phyloP scores from a whole-genome alignment of 1,284 basidiomycete genomes.

The Trametes pubescens region DNA sequence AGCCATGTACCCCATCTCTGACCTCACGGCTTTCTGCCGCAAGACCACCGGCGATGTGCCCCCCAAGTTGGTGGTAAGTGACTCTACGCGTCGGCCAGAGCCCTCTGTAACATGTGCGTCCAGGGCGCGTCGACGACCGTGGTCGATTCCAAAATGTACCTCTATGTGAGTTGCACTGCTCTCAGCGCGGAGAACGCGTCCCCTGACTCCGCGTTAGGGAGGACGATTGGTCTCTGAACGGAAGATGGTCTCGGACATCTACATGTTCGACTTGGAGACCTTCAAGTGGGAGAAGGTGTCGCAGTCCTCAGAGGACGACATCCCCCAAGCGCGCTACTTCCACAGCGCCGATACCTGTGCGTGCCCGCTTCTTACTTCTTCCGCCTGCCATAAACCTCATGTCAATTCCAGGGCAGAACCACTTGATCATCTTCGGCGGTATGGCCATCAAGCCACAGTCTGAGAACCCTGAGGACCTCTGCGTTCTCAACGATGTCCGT shows the following conservation, averaged over 20 bases:
- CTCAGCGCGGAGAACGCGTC: conserved; percentile 11
- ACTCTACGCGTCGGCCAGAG: conserved; percentile 1
- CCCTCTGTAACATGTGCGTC: conserved; percentile 18
- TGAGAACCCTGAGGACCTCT: conserved; percentile 73
- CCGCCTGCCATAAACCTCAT: conserved; percentile 22
- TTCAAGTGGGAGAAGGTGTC: conserved; percentile 80
- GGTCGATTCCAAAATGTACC: conserved; percentile 83
- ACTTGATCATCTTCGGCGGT: conserved; percentile 91
- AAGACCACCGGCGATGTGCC: conserved; percentile 89
- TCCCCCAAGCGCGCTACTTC: conserved; percentile 86
- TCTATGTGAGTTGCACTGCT: conserved; percentile 69
- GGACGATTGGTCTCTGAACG: conserved; percentile 88
- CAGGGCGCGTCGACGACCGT: conserved; percentile 88
- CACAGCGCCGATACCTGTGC: conserved; percentile 90
- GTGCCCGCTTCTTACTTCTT: conserved; percentile 39
- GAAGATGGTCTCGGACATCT: conserved; percentile 89
- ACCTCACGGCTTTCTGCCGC: conserved; percentile 86
- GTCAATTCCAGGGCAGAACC: conserved; percentile 73
- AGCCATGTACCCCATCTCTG: conserved; percentile 81
- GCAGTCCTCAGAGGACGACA: conserved; percentile 69
- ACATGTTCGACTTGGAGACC: conserved; percentile 83
- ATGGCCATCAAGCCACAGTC: conserved; percentile 84
- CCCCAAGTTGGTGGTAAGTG: conserved; percentile 85
- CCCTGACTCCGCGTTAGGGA: conserved; percentile 57
- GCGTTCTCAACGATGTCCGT: conserved; percentile 86